phyloP scores from a whole-genome alignment of 768 basidiomycete genomes.

The Boletellus emodensis region DNA sequence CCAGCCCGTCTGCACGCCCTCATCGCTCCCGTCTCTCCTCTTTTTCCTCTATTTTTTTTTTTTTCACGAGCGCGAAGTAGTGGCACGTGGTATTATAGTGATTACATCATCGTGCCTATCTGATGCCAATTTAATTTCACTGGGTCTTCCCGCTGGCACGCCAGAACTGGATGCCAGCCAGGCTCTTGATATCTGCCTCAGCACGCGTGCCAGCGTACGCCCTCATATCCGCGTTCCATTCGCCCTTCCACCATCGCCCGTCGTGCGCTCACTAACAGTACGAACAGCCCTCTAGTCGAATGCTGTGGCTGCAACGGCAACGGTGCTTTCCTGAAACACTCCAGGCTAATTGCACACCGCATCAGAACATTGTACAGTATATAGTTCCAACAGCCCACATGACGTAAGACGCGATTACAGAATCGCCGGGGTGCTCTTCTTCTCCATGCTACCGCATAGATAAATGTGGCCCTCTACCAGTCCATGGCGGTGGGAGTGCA shows the following conservation, averaged over 20 bases:
- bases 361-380: conserved; percentile 7
- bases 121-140: conserved; percentile 19
- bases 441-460: conserved; percentile 9
- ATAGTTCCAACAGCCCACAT: conserved; percentile 1
- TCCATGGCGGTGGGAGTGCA: conserved; percentile 20
- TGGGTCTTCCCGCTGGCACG: conserved; percentile 10
- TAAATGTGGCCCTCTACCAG: conserved; percentile 5
- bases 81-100: conserved; percentile 21
- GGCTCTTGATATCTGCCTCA: no score
- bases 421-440: background rate
- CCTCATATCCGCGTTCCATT: conserved; percentile 17
- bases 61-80: conserved; percentile 10
- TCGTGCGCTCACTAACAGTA: no score
- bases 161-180: conserved; percentile 2
- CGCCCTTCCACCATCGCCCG: no score
- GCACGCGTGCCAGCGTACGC: background rate
- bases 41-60: conserved; percentile 1
- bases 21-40: background rate
- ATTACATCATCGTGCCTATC: conserved; percentile 29
- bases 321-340: no score
- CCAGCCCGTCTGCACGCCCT: background rate
- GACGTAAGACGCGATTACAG: conserved; percentile 23
- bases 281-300: no score
- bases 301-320: no score
- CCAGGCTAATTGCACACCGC: no score